Percentiles rank a stretch among this genome's conserved stretches.
Conservation (phyloP, 2,329 filamentous ascomycete species). For the Fonsecaea monophora region DNA sequence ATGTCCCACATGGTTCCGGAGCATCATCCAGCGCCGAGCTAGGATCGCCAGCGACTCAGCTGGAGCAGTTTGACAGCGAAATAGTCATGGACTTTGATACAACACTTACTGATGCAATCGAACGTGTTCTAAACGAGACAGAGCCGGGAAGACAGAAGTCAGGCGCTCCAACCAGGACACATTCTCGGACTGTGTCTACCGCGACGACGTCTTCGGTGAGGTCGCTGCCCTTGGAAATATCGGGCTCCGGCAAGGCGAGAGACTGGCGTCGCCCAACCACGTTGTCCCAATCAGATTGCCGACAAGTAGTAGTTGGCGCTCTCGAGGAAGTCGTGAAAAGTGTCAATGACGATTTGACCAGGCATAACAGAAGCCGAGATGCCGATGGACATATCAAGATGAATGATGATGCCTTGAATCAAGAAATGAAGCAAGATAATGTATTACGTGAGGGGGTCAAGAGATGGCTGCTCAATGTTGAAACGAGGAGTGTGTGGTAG, state of each 20-base stretch:
- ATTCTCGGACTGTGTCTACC: conserved; percentile 32
- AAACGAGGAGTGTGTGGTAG: conserved; percentile 41
- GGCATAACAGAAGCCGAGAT: conserved; percentile 45
- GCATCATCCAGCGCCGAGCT: background rate
- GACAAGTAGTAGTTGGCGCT: conserved; percentile 62
- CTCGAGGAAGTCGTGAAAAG: conserved; percentile 63
- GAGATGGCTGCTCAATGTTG: conserved; percentile 61
- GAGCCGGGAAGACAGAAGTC: conserved; percentile 21
- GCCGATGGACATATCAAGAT: conserved; percentile 45
- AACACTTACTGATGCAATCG: conserved; percentile 64
- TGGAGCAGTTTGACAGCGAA: conserved; percentile 56
- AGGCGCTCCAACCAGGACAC: conserved; percentile 24
- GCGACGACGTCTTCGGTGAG: conserved; percentile 36
- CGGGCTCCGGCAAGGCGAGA: conserved; percentile 23
- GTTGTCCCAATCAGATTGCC: conserved; percentile 53
- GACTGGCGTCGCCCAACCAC: conserved; percentile 14
- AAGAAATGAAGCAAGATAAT: conserved; percentile 52
- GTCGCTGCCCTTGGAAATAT: conserved; percentile 40
- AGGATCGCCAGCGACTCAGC: background rate
- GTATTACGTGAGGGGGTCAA: conserved; percentile 63
- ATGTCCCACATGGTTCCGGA: background rate
- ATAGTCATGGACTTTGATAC: conserved; percentile 64
- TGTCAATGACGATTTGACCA: conserved; percentile 58
- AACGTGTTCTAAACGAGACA: conserved; percentile 55
- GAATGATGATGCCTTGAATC: conserved; percentile 28